phyloP scores from a whole-genome alignment of 345 rosid genomes.

The Luvunga scandens region DNA sequence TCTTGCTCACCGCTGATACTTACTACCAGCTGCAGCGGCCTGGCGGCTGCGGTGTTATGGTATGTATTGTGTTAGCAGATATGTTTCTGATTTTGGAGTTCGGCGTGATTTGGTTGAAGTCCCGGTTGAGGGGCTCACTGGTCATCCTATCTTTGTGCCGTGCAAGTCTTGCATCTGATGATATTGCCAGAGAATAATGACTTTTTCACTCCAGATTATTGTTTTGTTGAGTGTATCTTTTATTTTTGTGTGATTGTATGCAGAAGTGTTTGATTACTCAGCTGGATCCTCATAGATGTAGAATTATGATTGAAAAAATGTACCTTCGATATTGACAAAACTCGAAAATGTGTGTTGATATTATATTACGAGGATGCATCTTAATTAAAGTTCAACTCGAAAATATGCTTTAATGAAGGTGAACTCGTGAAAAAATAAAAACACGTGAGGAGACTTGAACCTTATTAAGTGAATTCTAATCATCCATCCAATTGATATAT shows the following conservation, averaged over 20 bases:
- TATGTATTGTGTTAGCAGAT: conserved; percentile 46
- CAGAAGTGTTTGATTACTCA: no score
- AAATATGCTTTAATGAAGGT: no score
- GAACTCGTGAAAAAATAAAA: no score
- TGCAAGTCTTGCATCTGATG: not conserved
- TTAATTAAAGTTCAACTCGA: no score
- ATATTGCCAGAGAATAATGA: conserved; percentile 2
- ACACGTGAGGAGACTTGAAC: no score
- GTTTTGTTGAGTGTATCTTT: not conserved
- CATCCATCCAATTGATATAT: no score
- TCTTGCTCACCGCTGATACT: conserved; percentile 41
- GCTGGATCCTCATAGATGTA: not conserved
- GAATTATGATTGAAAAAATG: not conserved
- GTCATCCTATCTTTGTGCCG: conserved; percentile 1
- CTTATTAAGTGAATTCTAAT: no score
- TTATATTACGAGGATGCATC: no score
- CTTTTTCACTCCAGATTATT: not conserved
- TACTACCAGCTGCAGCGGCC: conserved; percentile 55
- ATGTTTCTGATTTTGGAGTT: conserved; percentile 56
- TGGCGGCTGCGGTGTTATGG: conserved; percentile 45
- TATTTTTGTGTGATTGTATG: not conserved
- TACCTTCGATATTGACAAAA: no score
- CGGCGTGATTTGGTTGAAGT: conserved; percentile 50
- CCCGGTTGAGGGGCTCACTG: conserved; percentile 40
- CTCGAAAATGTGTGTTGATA: no score